Percentiles rank a stretch among this genome's conserved stretches.
Conservation (phyloP, 306 rosid genomes). For the Rubus idaeus region DNA sequence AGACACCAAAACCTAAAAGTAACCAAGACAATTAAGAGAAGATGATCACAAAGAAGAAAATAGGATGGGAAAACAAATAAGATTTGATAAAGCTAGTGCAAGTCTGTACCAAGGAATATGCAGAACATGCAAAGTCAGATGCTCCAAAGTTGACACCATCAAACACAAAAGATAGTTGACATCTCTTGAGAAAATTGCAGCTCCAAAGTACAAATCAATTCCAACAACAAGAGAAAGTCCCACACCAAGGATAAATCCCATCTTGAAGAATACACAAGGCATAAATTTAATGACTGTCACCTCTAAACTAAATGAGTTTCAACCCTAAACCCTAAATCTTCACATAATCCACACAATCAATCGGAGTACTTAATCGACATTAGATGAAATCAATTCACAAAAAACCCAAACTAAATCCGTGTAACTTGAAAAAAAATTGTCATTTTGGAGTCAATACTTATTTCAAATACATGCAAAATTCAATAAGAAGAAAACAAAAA, state of each 20-base stretch:
- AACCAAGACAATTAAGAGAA: not conserved
- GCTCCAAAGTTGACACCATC: conserved; percentile 98
- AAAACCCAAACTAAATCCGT: too few relatives aligned
- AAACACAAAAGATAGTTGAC: conserved; percentile 85
- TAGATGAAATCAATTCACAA: too few relatives aligned
- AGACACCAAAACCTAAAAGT: conserved; percentile 67
- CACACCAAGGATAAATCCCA: too few relatives aligned
- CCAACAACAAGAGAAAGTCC: too few relatives aligned
- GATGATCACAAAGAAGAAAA: not conserved
- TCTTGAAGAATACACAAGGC: too few relatives aligned
- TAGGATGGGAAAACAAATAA: not conserved
- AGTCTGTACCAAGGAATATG: conserved; percentile 64
- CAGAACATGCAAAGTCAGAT: conserved; percentile 89
- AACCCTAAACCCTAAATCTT: too few relatives aligned
- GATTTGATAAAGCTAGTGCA: not conserved
- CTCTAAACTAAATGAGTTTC: too few relatives aligned
- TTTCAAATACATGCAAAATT: not conserved
- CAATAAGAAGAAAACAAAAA: not conserved
- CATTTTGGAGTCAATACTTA: not conserved
- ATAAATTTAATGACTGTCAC: too few relatives aligned
- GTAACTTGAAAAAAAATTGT: not conserved
- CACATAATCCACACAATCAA: too few relatives aligned
- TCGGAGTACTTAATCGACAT: too few relatives aligned
- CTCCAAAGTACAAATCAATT: too few relatives aligned
- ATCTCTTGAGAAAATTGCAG: too few relatives aligned